A percentile compares a stretch with the other conserved stretches of the same genome.
Evolutionary conservation across 2,329 filamentous ascomycete species (phyloP).

Genomic region (Claviceps arundinis): DNA sequence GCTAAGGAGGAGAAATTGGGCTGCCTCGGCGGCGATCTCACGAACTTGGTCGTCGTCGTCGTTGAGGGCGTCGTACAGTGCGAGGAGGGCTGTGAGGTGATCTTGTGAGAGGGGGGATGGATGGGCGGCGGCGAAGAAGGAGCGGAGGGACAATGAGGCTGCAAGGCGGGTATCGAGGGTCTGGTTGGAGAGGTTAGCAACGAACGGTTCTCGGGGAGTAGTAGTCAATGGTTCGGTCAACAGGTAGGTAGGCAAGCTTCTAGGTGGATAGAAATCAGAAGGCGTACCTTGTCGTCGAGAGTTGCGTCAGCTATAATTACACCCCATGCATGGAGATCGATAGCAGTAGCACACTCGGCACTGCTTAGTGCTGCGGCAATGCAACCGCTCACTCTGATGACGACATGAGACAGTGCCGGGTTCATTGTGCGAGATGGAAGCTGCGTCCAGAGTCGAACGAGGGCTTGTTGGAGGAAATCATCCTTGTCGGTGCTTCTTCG

Average conservation of each 20-base stretch:
- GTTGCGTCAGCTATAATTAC: conserved; percentile 35
- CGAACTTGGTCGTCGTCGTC: conserved; percentile 91
- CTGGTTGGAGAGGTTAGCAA: conserved; percentile 19
- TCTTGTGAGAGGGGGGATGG: conserved; percentile 12
- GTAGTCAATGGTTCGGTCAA: no score
- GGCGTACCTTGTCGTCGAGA: conserved; percentile 31
- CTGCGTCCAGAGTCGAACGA: conserved; percentile 28
- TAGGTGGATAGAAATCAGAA: not conserved
- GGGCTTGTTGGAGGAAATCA: conserved; percentile 18
- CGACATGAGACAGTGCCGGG: conserved; percentile 35
- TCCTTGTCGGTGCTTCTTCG: conserved; percentile 11
- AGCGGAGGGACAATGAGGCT: conserved; percentile 40
- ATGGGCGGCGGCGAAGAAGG: conserved; percentile 28
- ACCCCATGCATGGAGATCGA: conserved; percentile 30
- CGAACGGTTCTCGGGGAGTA: no score
- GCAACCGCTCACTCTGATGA: conserved; percentile 33
- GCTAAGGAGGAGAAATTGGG: conserved; percentile 34
- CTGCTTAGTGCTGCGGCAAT: conserved; percentile 24
- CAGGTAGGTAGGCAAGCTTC: not conserved
- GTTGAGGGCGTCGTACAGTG: conserved; percentile 63
- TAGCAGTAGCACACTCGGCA: conserved; percentile 5
- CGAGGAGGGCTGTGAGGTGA: conserved; percentile 44
- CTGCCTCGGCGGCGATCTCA: conserved; percentile 42
- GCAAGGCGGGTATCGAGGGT: conserved; percentile 53
- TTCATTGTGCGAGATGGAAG: conserved; percentile 27